Conservation (phyloP, 768 basidiomycete species). For the Daedalea quercina region DNA sequence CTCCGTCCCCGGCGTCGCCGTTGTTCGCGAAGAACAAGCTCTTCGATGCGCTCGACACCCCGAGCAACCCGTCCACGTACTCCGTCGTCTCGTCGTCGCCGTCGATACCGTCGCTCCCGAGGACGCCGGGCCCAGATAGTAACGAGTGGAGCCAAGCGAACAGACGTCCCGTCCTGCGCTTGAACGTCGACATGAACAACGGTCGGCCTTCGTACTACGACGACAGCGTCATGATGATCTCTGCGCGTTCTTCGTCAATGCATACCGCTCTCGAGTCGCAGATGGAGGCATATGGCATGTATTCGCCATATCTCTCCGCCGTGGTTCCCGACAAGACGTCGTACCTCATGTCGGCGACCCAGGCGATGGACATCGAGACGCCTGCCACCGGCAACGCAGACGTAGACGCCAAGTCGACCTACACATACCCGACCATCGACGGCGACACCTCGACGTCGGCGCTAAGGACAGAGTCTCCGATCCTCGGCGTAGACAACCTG, state of each 20-base stretch:
- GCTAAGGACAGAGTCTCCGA: constrained; percentile 20
- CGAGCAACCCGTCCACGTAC: constrained; percentile 35
- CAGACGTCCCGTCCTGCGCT: constrained; percentile 18
- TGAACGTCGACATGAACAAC: constrained; percentile 53
- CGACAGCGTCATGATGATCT: constrained; percentile 37
- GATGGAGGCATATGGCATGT: constrained; percentile 30
- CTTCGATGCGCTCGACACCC: constrained; percentile 19
- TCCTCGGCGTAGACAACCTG: constrained; percentile 16
- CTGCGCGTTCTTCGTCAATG: constrained; percentile 54
- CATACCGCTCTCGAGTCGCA: constrained; percentile 61
- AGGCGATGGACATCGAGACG: constrained; percentile 17
- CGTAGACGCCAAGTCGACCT: constrained; percentile 14
- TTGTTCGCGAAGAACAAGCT: constrained; percentile 22
- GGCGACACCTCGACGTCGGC: constrained; percentile 12
- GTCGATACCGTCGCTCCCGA: constrained; percentile 41
- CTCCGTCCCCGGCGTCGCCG: constrained; percentile 14
- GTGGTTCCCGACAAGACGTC: constrained; percentile 18
- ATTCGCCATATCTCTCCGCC: constrained; percentile 15
- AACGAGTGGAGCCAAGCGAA: constrained; percentile 8
- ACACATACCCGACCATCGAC: constrained; percentile 16
- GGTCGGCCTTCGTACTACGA: constrained; percentile 41
- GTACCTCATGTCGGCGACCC: constrained; percentile 8
- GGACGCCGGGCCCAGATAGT: constrained; percentile 42
- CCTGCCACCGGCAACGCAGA: constrained; percentile 13
- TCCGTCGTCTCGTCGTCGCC: constrained; percentile 39